phyloP scores from a whole-genome alignment of 1,284 basidiomycete genomes.

The Filobasidium uniguttulatum region DNA sequence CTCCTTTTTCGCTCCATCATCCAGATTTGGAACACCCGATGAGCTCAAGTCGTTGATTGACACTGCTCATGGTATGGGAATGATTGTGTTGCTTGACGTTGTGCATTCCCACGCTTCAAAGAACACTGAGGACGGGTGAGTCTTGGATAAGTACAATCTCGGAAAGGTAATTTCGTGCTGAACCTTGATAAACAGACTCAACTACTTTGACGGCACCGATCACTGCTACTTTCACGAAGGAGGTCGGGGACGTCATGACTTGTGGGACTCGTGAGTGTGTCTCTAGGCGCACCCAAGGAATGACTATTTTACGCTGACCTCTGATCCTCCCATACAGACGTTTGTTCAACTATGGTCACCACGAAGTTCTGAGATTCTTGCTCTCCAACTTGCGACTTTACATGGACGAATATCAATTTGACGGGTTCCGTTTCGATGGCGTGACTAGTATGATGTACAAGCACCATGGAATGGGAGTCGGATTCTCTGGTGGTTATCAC shows the following conservation, averaged over 20 bases:
- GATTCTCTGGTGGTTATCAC: conserved; percentile 90
- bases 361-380: conserved; percentile 88
- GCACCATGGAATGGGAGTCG: conserved; percentile 93
- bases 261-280: conserved; percentile 60
- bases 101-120: conserved; percentile 98
- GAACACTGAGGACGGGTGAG: conserved; percentile 72
- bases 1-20: conserved; percentile 93
- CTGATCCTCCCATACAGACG: conserved; percentile 39
- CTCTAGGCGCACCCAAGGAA: neutral
- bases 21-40: conserved; percentile 85
- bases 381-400: conserved; percentile 90
- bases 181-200: conserved; percentile 47
- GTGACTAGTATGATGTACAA: conserved; percentile 98
- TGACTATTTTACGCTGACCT: neutral
- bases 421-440: conserved; percentile 95
- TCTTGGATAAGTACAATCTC: neutral
- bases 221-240: conserved; percentile 96
- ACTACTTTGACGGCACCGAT: conserved; percentile 90
- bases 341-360: conserved; percentile 87
- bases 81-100: conserved; percentile 87
- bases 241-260: conserved; percentile 73
- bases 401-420: conserved; percentile 89
- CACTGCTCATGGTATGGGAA: conserved; percentile 80
- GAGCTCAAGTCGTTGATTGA: conserved; percentile 92
- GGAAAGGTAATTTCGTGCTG: neutral